Evolutionary conservation across 2,329 filamentous ascomycete genomes (phyloP).

Genomic region (Fonsecaea erecta): DNA sequence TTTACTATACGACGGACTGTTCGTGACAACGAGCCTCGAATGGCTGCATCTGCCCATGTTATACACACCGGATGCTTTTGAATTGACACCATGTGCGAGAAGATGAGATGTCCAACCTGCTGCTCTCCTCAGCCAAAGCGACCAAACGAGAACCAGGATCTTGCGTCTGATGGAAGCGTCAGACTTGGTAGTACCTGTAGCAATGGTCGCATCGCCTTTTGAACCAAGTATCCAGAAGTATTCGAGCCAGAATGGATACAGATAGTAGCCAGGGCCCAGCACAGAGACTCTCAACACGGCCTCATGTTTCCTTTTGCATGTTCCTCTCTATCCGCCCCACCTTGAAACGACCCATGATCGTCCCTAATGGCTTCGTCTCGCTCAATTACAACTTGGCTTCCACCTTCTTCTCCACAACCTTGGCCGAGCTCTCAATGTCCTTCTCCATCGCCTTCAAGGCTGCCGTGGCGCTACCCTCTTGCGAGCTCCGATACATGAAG

Average conservation of each 20-base stretch:
- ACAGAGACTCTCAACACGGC: not conserved
- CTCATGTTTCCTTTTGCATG: not conserved
- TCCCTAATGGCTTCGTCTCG: not conserved
- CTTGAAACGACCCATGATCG: not conserved
- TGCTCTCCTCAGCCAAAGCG: not conserved
- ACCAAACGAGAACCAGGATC: not conserved
- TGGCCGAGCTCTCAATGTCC: constrained; percentile 41
- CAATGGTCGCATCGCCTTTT: not conserved
- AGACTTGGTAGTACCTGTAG: not conserved
- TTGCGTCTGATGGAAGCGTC: not conserved
- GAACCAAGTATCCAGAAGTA: not conserved
- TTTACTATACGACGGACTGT: no score
- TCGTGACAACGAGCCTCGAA: no score
- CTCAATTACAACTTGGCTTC: constrained; percentile 31
- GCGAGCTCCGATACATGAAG: constrained; percentile 64
- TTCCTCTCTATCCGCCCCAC: not conserved
- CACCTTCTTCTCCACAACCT: constrained; percentile 37
- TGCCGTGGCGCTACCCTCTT: constrained; percentile 55
- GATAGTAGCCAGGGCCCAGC: not conserved
- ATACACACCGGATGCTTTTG: not conserved
- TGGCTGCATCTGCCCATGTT: not conserved
- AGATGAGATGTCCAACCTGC: not conserved
- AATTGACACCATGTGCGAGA: not conserved
- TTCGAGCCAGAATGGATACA: not conserved
- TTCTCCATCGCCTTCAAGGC: constrained; percentile 43